Conservation (phyloP, 768 basidiomycete genomes). For the Tephrocybe sp. region DNA sequence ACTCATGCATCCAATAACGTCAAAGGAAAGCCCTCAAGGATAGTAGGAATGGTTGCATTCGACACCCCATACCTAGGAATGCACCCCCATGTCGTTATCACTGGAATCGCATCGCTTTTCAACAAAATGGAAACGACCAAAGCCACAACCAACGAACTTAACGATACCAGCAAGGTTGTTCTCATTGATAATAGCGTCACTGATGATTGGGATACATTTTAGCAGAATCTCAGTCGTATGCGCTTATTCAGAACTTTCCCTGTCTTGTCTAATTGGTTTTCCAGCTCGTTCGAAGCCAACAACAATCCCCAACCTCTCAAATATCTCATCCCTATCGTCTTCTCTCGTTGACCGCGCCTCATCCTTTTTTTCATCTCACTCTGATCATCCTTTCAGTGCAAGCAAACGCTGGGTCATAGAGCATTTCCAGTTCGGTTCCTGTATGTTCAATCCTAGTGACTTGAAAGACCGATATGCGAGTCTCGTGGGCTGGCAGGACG, state of each 20-base stretch:
- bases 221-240: conserved; percentile 29
- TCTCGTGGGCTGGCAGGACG: conserved; percentile 48
- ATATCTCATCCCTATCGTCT: conserved; percentile 12
- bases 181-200: conserved; percentile 44
- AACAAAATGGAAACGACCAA: conserved; percentile 25
- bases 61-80: conserved; percentile 60
- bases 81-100: conserved; percentile 60
- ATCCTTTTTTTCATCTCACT: conserved; percentile 35
- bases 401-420: conserved; percentile 52
- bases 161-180: conserved; percentile 37
- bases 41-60: conserved; percentile 54
- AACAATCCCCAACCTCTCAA: conserved; percentile 5
- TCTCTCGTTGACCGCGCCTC: conserved; percentile 32
- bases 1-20: conserved; percentile 37
- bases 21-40: conserved; percentile 35
- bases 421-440: conserved; percentile 54
- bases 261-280: background rate
- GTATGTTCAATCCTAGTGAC: conserved; percentile 55
- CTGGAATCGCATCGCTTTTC: conserved; percentile 53
- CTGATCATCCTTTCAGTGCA: conserved; percentile 45
- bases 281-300: conserved; percentile 5
- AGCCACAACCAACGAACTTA: conserved; percentile 39
- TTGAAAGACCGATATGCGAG: conserved; percentile 46
- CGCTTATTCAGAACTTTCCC: background rate
- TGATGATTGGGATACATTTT: conserved; percentile 48